These are phyloP conservation scores for Globisporangium cylindrosporum DNA, from an alignment of 352 stramenopile species.

Conservation along the genomic window DNA sequence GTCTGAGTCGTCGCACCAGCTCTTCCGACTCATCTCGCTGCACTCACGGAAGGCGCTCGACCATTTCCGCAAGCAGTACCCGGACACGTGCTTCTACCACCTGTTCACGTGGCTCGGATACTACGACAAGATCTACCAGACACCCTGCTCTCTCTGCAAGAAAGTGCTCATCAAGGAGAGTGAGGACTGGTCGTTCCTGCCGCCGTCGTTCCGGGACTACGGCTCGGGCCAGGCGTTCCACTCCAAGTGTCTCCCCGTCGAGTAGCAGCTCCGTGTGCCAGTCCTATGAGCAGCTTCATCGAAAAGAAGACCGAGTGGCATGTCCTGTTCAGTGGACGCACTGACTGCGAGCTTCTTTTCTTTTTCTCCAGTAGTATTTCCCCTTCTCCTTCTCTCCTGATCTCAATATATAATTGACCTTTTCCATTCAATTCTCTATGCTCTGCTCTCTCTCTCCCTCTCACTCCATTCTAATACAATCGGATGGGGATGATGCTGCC, in stretches of 20 bases:
- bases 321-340: neutral
- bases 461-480: conserved; percentile 22
- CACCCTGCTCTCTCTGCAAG: conserved; percentile 80
- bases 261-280: conserved; percentile 16
- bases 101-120: conserved; percentile 84
- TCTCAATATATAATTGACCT: conserved; percentile 13
- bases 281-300: neutral
- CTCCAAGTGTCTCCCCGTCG: conserved; percentile 73
- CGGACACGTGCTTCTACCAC: conserved; percentile 85
- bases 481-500: conserved; percentile 70
- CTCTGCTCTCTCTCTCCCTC: neutral
- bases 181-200: conserved; percentile 77
- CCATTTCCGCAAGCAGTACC: conserved; percentile 83
- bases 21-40: conserved; percentile 77
- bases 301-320: neutral
- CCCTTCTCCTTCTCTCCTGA: conserved; percentile 10
- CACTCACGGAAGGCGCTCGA: conserved; percentile 76
- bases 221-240: conserved; percentile 78
- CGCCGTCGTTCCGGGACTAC: conserved; percentile 86
- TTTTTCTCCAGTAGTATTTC: conserved; percentile 7
- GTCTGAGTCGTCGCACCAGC: conserved; percentile 76
- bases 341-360: neutral
- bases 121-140: conserved; percentile 90
- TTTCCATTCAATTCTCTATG: conserved; percentile 1
- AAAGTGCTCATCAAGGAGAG: conserved; percentile 82